Conservation (phyloP, 2,329 filamentous ascomycete species). For the Colletotrichum sp. region DNA sequence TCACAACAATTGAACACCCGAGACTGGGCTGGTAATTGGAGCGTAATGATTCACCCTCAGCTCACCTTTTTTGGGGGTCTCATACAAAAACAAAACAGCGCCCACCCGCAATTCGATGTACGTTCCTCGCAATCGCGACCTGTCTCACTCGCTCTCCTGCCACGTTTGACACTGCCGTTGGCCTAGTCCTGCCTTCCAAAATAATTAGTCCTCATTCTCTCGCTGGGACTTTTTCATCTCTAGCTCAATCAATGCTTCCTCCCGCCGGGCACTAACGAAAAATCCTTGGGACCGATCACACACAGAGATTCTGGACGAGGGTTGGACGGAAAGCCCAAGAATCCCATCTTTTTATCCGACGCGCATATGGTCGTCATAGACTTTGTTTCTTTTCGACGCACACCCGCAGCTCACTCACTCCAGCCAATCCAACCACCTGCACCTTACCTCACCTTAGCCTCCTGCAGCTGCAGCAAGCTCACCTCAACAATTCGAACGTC, state of each 20-base stretch:
- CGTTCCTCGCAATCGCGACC: neutral
- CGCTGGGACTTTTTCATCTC: neutral
- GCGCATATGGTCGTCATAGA: slow-evolving; percentile 22
- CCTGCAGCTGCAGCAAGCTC: neutral
- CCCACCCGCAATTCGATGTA: neutral
- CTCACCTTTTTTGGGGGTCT: neutral
- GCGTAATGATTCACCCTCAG: neutral
- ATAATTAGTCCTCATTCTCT: neutral
- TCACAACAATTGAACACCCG: neutral
- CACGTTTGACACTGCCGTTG: neutral
- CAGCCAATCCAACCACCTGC: neutral
- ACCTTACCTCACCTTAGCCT: neutral
- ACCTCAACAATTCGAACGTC: neutral
- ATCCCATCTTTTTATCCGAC: neutral
- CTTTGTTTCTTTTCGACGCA: neutral
- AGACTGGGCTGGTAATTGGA: neutral
- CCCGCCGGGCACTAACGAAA: neutral
- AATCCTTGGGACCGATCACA: neutral
- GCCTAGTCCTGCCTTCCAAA: neutral
- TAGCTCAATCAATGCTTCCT: neutral
- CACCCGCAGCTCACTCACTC: neutral
- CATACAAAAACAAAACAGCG: neutral
- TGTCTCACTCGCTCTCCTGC: neutral
- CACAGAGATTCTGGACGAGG: neutral
- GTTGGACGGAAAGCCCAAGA: neutral